Percentiles rank a stretch among this genome's conserved stretches.
Evolutionary conservation across 768 basidiomycete species (phyloP).

Genomic region (Auriculariales sp.): DNA sequence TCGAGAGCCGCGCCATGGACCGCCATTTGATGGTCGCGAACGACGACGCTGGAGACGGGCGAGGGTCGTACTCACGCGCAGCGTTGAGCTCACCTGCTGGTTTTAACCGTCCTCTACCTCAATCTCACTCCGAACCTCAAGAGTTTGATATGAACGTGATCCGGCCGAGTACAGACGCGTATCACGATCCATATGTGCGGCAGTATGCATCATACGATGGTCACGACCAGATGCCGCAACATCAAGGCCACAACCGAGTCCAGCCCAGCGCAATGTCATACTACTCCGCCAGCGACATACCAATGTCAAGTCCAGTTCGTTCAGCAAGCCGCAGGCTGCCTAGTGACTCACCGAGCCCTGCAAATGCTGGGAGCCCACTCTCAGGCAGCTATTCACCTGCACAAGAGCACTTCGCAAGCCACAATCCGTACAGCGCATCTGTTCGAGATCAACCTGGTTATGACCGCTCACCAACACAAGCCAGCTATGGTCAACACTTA

Average conservation of each 20-base stretch:
- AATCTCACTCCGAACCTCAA: not conserved
- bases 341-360: no score
- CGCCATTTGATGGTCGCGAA: not conserved
- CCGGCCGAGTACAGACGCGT: not conserved
- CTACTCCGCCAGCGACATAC: constrained; percentile 38
- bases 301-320: constrained; percentile 7
- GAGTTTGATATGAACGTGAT: not conserved
- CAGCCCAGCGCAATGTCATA: constrained; percentile 27
- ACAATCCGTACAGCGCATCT: no score
- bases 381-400: no score
- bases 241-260: not conserved
- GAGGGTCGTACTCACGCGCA: not conserved
- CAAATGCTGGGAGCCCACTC: no score
- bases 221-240: not conserved
- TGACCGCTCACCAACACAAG: no score
- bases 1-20: no score
- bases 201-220: no score
- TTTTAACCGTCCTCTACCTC: not conserved
- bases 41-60: not conserved
- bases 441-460: no score
- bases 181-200: no score
- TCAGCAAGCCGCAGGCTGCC: not conserved
- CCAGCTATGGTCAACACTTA: no score
- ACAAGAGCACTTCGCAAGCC: no score
- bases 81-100: not conserved